Evolutionary conservation across 139 green algal genomes (phyloP), one percentile per base, ranked within the genome.

Genomic region (Picochlorum costavermella): DNA sequence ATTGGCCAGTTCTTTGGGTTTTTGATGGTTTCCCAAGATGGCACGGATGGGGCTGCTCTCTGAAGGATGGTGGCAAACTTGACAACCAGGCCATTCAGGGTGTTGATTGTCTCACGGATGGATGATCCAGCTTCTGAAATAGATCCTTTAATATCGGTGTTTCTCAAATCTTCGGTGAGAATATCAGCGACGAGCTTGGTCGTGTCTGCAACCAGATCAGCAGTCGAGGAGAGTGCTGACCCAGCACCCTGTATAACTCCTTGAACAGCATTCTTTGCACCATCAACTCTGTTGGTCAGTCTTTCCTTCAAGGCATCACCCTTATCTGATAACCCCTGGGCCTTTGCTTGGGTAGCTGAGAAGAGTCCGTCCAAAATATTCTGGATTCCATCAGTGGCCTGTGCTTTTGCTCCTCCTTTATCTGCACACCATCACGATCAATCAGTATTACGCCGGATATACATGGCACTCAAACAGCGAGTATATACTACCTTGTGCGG

Each of bases 1-100:
- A 23, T 6, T 53, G 46, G 46, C 46, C 46, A 53, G 17, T 20
- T 28, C 46, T 53, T 53, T 53, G 46, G 46, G n/a, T 53, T 53
- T 23, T 53, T 53, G 6, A 53, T 28, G 17, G 46, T 53, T 25
- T 53, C 46, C n/a, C 16, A 20, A 20, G 46, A 53, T 20, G 46
- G 46, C 46, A 53, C n/a, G 10, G 17, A 28, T 53, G 46, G 46
- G n/a, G 46, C 46, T 20, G 46, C 46, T 28, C n/a, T 53, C 46
- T 53, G 16, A 11, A 53, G 46, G 17, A 53, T 23, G 16, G 16
- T 53, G 46, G 46, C 46, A 20, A 53, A 23, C 17, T 20, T 28
- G 17, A 53, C 17, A 53, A 53, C n/a, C 46, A 53, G 12, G 46
- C 46, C 46, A 23, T 53, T 53, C 46, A 53, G 6, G n/a, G 16